Evolutionary conservation across 2,329 filamentous ascomycete genomes (phyloP).

Genomic region (Calonectria fujianensis): DNA sequence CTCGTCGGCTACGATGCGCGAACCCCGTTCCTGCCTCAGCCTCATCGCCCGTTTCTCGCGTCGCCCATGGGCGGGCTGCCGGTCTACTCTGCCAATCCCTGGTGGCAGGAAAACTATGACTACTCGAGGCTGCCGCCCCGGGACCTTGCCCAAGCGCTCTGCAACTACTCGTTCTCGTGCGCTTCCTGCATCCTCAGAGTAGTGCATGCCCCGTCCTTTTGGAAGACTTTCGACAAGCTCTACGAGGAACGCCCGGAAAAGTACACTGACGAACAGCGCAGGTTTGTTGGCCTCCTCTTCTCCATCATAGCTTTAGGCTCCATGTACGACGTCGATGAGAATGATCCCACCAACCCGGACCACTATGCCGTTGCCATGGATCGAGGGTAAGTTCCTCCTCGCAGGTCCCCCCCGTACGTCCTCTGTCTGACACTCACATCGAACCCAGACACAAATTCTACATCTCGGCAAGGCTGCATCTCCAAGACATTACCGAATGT

Average conservation of each 20-base stretch:
- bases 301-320: constrained; percentile 4
- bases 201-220: neutral
- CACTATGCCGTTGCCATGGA: constrained; percentile 8
- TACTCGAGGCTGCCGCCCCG: neutral
- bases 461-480: constrained; percentile 8
- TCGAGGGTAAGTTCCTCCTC: neutral
- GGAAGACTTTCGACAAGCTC: neutral
- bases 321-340: constrained; percentile 14
- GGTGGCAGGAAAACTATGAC: constrained; percentile 11
- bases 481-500: constrained; percentile 9
- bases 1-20: neutral
- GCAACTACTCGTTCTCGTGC: neutral
- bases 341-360: constrained; percentile 9
- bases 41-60: constrained; percentile 2
- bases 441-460: neutral
- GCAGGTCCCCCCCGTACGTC: neutral
- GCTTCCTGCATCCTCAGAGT: constrained; percentile 1
- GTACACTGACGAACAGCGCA: neutral
- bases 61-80: neutral
- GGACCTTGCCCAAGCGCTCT: neutral
- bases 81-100: neutral
- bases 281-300: neutral
- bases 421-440: neutral
- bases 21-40: neutral
- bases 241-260: neutral